Evolutionary conservation across 192 early-diverging fungal species (phyloP).

Genomic region (Coemansia sp.): DNA sequence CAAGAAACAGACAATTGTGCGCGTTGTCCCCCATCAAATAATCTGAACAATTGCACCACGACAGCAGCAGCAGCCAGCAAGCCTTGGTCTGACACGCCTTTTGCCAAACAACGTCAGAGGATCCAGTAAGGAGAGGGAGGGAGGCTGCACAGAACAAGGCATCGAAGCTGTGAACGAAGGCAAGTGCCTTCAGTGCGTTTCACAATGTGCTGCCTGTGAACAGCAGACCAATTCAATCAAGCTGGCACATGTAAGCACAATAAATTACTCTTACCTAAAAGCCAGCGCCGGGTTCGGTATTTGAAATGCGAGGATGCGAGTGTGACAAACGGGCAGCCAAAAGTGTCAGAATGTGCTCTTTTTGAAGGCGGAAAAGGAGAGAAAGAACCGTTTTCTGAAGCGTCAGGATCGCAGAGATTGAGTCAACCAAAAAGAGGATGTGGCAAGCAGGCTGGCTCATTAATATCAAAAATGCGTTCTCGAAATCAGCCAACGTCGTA

Average conservation of each 20-base stretch:
- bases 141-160: constrained; percentile 1
- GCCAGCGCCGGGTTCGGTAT: neutral
- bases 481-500: neutral
- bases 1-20: constrained; percentile 3
- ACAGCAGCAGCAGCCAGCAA: neutral
- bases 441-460: constrained; percentile 6
- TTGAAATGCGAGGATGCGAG: constrained; percentile 1
- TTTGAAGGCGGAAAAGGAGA: neutral
- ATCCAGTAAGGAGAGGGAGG: neutral
- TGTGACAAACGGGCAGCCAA: neutral
- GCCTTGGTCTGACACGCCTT: neutral
- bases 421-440: neutral
- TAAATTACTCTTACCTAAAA: neutral
- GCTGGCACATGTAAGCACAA: constrained; percentile 1
- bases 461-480: constrained; percentile 2
- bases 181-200: neutral
- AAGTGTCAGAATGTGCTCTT: neutral
- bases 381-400: neutral
- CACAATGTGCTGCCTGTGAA: constrained; percentile 1
- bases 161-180: neutral
- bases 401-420: neutral
- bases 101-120: neutral
- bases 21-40: neutral
- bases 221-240: neutral
- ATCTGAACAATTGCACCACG: neutral